Evolutionary conservation across 106 monocot species (phyloP).

Genomic region (Acanthochlamys bracteata): DNA sequence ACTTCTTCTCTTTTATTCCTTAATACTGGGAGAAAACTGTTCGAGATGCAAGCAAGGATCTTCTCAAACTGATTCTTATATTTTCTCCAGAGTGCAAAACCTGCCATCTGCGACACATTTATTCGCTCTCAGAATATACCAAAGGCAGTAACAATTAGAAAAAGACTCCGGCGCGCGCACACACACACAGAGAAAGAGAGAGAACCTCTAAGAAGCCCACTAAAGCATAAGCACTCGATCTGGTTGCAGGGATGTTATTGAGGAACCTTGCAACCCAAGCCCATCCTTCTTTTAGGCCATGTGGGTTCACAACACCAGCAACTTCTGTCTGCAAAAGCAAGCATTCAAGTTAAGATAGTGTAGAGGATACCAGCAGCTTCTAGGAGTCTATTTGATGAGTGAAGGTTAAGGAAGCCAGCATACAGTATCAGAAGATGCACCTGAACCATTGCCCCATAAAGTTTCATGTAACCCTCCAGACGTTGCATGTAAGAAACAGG

Average conservation of each 20-base stretch:
- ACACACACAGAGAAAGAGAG: too few relatives aligned
- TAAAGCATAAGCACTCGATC: constrained; percentile 52
- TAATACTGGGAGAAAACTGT: constrained; percentile 44
- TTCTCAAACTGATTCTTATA: constrained; percentile 75
- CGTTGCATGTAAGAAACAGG: constrained; percentile 49
- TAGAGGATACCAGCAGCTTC: neutral
- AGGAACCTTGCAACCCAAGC: constrained; percentile 85
- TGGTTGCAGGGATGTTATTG: constrained; percentile 52
- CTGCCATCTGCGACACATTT: constrained; percentile 57
- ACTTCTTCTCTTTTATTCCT: constrained; percentile 34
- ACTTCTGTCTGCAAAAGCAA: constrained; percentile 54
- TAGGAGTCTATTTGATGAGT: neutral
- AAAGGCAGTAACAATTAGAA: neutral
- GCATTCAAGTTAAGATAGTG: neutral
- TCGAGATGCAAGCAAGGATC: constrained; percentile 38
- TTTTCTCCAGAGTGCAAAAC: constrained; percentile 47
- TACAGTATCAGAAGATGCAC: constrained; percentile 15
- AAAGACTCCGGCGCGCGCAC: too few relatives aligned
- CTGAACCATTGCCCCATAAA: constrained; percentile 86
- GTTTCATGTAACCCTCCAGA: constrained; percentile 55
- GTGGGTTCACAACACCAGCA: constrained; percentile 41
- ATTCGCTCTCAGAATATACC: neutral
- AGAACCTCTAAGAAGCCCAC: constrained; percentile 81
- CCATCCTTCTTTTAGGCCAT: constrained; percentile 86
- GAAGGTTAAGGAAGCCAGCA: neutral